A percentile compares a stretch with the other conserved stretches of the same genome.
Evolutionary conservation across 495 filamentous ascomycete genomes (phyloP).

Genomic region (Trichoderma reesei): DNA sequence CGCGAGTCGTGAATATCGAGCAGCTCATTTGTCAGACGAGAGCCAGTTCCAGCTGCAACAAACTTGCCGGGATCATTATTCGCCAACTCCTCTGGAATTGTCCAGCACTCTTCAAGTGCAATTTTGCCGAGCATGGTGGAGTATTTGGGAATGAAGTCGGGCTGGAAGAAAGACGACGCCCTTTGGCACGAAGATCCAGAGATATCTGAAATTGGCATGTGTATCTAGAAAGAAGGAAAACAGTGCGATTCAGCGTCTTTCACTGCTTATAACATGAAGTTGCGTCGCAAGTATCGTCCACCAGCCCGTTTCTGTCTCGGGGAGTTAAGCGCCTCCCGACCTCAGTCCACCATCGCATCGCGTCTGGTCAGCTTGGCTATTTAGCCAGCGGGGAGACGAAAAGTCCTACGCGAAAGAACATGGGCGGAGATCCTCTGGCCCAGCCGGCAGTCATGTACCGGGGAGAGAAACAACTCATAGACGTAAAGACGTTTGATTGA

Average conservation of each 20-base stretch:
- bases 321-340: not conserved
- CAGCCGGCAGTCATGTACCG: too few relatives aligned
- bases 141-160: not conserved
- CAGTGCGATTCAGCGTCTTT: not conserved
- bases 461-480: too few relatives aligned
- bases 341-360: not conserved
- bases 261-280: not conserved
- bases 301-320: not conserved
- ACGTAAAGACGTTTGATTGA: too few relatives aligned
- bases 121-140: conserved; percentile 19
- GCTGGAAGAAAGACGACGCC: not conserved
- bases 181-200: not conserved
- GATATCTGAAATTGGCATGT: too few relatives aligned
- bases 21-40: conserved; percentile 15
- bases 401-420: too few relatives aligned
- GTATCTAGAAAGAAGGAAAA: not conserved
- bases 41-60: conserved; percentile 17
- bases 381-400: not conserved
- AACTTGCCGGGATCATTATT: conserved; percentile 17
- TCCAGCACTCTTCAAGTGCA: conserved; percentile 21
- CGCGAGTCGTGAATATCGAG: conserved; percentile 20
- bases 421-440: too few relatives aligned
- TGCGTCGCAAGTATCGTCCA: not conserved
- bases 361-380: not conserved
- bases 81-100: conserved; percentile 20